A percentile compares a stretch with the other conserved stretches of the same genome.
Evolutionary conservation across 768 basidiomycete species (phyloP).

Genomic region (Tremella fuciformis): DNA sequence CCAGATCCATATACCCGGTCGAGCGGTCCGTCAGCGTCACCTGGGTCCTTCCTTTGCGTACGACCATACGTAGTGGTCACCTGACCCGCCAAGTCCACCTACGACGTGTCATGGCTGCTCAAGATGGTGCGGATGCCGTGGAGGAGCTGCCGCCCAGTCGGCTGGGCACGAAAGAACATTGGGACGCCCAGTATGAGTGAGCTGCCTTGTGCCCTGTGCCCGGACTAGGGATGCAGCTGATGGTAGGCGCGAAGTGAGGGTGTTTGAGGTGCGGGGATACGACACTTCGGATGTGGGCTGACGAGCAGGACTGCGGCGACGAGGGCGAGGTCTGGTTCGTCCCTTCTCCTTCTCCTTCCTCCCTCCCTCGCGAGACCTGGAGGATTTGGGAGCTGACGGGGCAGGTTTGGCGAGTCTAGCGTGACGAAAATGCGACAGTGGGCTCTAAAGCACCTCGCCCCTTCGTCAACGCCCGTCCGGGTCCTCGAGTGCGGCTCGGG

Average conservation of each 20-base stretch:
- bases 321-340: slow-evolving; percentile 56
- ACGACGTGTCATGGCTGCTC: not conserved
- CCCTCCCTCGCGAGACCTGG: too few relatives aligned
- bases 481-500: slow-evolving; percentile 54
- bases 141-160: slow-evolving; percentile 51
- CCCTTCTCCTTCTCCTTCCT: too few relatives aligned
- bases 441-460: slow-evolving; percentile 50
- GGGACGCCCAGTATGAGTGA: slow-evolving; percentile 51
- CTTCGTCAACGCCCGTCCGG: slow-evolving; percentile 23
- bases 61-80: too few relatives aligned
- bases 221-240: not conserved
- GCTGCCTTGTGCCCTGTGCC: slow-evolving; percentile 4
- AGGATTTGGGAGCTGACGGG: not conserved
- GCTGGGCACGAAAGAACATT: slow-evolving; percentile 52
- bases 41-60: too few relatives aligned
- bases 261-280: slow-evolving; percentile 41
- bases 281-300: slow-evolving; percentile 3
- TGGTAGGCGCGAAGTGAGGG: slow-evolving; percentile 49
- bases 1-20: not conserved
- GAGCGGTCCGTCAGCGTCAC: not conserved
- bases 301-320: slow-evolving; percentile 52
- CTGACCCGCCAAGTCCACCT: too few relatives aligned
- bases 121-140: slow-evolving; percentile 12
- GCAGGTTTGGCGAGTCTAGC: slow-evolving; percentile 54
- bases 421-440: slow-evolving; percentile 55